Evolutionary conservation across 2,329 filamentous ascomycete species (phyloP).

Genomic region (Alternaria angustiovoidea): DNA sequence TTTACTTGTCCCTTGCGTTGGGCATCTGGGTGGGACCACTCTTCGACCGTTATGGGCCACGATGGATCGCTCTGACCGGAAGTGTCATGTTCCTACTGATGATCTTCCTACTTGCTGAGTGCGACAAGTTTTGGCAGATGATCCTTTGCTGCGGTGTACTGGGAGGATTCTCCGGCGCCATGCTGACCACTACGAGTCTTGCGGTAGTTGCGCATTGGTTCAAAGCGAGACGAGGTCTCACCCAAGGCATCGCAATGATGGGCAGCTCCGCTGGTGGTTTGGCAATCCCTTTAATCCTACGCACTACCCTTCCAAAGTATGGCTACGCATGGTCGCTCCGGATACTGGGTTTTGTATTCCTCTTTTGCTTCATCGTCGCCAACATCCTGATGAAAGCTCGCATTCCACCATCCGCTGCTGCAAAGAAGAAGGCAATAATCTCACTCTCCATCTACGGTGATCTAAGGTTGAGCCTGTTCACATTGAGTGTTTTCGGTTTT

Average conservation of each 20-base stretch:
- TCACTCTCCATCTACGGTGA: constrained; percentile 46
- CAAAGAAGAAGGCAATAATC: constrained; percentile 48
- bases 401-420: constrained; percentile 38
- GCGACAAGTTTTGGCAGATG: constrained; percentile 53
- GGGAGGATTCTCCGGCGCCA: constrained; percentile 49
- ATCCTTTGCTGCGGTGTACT: constrained; percentile 52
- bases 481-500: constrained; percentile 46
- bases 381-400: constrained; percentile 48
- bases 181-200: constrained; percentile 50
- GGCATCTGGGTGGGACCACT: constrained; percentile 86
- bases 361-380: constrained; percentile 42
- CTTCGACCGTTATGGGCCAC: constrained; percentile 56
- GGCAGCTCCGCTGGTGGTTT: constrained; percentile 48
- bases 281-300: constrained; percentile 48
- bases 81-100: constrained; percentile 39
- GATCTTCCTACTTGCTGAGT: constrained; percentile 46
- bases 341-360: constrained; percentile 50
- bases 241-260: constrained; percentile 52
- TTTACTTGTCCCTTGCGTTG: constrained; percentile 81
- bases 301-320: constrained; percentile 43
- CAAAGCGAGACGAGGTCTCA: constrained; percentile 46
- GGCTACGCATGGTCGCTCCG: constrained; percentile 51
- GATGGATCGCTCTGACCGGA: constrained; percentile 44
- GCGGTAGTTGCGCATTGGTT: constrained; percentile 52
- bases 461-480: constrained; percentile 47